Base-by-base conservation (phyloP, 805 yeast species). In the Ogataea corticis region DNA sequence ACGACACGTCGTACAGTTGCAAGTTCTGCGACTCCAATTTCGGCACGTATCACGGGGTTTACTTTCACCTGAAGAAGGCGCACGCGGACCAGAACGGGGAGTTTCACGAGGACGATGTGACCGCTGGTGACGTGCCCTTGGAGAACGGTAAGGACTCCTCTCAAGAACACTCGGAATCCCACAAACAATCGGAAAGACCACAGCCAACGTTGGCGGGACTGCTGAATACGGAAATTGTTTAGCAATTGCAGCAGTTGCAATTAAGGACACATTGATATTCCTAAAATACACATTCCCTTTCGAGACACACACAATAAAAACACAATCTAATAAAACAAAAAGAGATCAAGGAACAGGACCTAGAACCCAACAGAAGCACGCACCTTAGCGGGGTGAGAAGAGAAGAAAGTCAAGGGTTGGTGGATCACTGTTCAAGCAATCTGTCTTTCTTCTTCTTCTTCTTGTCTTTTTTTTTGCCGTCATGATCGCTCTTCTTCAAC, bases 391-490 rank as follows among this genome's bases (percentile, higher is more conserved):
- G 40, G 27, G 31, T 37, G 40, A 37, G 37, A 25, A 44, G 38
- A 45, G 25, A 41, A 28, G 42, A 32, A 25, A 29, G 19, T 11
- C 14, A 31, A 27, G 40, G 40, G 40, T 28, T 27, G 16, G 15
- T 27, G n/a, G 34, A 15, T 31, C 25, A 40, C 33, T 43, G 45
- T 33, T 46, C 48, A 17, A 33, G 16, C 66, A 39, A 63, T 70
- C 43, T 40, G 17, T 55, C 60, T 61, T 74, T 73, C 64, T 73
- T 73, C 61, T 75, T 72, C 62, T 73, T 72, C 74, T 76, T 78
- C 72, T 71, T 73, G 72, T 76, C 72, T 70, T 73, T 71, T 63
- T 73, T 70, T 67, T 72, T 71, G 61, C 71, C 69, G 58, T 72
- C 70, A 52, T 68, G 69, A 28, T 66, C 58, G 46, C 40, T 53